Conservation (phyloP, 805 yeast genomes). For the Jamesozyma piceae region DNA sequence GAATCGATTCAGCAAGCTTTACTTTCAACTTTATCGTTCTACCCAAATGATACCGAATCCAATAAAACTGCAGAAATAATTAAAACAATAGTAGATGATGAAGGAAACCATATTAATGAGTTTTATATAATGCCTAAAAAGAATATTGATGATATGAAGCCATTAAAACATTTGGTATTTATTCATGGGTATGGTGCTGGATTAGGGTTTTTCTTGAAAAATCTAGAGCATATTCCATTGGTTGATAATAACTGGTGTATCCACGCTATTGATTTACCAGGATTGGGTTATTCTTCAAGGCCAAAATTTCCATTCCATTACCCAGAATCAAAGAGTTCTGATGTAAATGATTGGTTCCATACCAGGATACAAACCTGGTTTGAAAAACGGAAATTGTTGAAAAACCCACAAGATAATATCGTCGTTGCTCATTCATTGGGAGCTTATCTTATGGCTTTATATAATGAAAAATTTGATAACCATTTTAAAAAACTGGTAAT, state of each 20-base stretch:
- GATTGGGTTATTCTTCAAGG: conserved; percentile 84
- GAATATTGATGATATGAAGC: conserved; percentile 18
- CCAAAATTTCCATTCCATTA: conserved; percentile 48
- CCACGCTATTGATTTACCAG: conserved; percentile 81
- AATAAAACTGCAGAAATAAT: conserved; percentile 24
- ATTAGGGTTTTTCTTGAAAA: conserved; percentile 71
- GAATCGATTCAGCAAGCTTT: conserved; percentile 40
- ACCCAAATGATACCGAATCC: conserved; percentile 28
- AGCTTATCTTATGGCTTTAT: conserved; percentile 66
- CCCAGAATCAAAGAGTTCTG: conserved; percentile 13
- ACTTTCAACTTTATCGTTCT: conserved; percentile 39
- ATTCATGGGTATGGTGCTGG: conserved; percentile 97
- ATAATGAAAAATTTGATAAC: conserved; percentile 52
- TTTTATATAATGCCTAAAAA: conserved; percentile 49
- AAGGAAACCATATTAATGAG: conserved; percentile 64
- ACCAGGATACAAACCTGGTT: conserved; percentile 44
- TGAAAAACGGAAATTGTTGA: conserved; percentile 19
- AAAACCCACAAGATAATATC: conserved; percentile 37
- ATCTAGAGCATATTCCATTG: conserved; percentile 46
- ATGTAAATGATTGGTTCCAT: conserved; percentile 33
- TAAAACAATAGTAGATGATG: conserved; percentile 34
- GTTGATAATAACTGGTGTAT: conserved; percentile 49
- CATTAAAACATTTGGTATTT: conserved; percentile 49
- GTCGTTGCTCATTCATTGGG: conserved; percentile 88
- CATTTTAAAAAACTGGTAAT: conserved; percentile 61